phyloP scores from a whole-genome alignment of 2,329 filamentous ascomycete species.

The Fusarium protoensiforme region DNA sequence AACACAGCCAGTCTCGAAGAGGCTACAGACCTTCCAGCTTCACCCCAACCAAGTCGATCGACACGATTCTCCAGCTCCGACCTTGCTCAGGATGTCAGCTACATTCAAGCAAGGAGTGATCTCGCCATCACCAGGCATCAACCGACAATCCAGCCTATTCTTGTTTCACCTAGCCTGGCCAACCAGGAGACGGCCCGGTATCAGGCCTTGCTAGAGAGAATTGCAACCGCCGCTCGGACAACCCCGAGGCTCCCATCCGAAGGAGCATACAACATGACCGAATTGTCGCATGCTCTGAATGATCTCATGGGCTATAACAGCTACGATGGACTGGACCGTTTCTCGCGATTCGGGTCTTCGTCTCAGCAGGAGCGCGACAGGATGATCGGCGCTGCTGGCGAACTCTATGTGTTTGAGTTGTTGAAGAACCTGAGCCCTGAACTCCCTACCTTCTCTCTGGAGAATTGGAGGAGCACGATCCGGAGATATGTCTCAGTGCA shows the following conservation, averaged over 20 bases:
- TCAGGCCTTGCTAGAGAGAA: background rate
- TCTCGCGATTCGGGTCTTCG: background rate
- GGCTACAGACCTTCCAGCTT: background rate
- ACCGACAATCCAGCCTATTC: background rate
- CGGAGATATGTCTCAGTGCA: constrained; percentile 52
- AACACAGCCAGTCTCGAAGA: background rate
- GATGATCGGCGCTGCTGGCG: background rate
- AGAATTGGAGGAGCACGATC: constrained; percentile 61
- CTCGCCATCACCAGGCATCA: background rate
- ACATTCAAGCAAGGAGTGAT: background rate
- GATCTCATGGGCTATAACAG: background rate
- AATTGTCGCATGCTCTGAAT: background rate
- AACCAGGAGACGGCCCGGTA: background rate
- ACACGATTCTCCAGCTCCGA: background rate
- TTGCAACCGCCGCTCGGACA: background rate
- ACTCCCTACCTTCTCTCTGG: constrained; percentile 47
- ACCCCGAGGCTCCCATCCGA: background rate
- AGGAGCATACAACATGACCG: background rate
- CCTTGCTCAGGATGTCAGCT: background rate
- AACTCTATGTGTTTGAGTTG: constrained; percentile 53
- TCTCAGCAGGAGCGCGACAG: background rate
- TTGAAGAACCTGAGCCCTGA: constrained; percentile 43
- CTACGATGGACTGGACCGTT: background rate
- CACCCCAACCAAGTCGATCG: background rate
- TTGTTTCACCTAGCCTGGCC: background rate